Percentiles rank a stretch among this genome's conserved stretches.
phyloP scores from a whole-genome alignment of 1,284 basidiomycete genomes.

The Tetrapyrgos nigripes region DNA sequence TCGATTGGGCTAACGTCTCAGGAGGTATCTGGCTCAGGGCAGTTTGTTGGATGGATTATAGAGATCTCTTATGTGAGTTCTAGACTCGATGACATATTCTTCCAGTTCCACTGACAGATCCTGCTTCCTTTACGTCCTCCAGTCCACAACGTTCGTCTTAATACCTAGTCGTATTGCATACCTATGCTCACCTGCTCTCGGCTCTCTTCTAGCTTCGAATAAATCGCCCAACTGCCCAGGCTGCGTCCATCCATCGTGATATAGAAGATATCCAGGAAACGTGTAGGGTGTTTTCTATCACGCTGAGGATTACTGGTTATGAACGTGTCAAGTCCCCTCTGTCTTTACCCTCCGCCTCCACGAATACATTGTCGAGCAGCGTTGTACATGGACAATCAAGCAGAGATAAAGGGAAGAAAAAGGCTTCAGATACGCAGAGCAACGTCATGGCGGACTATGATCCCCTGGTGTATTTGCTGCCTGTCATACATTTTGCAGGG shows the following conservation, averaged over 20 bases:
- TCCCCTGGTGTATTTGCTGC: constrained; percentile 42
- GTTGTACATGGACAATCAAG: neutral
- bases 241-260: constrained; percentile 26
- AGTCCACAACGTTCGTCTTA: neutral
- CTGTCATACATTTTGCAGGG: constrained; percentile 58
- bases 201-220: too few relatives aligned
- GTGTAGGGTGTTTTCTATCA: constrained; percentile 59
- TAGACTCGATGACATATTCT: neutral
- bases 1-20: constrained; percentile 63
- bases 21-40: constrained; percentile 62
- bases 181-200: neutral
- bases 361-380: neutral
- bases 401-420: constrained; percentile 17
- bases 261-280: constrained; percentile 47
- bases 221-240: constrained; percentile 24
- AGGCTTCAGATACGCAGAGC: neutral
- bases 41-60: constrained; percentile 66
- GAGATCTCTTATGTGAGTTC: constrained; percentile 53
- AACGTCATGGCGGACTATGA: constrained; percentile 14
- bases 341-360: constrained; percentile 1
- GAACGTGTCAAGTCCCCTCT: constrained; percentile 41
- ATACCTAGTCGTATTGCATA: too few relatives aligned
- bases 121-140: neutral
- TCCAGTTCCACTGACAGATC: neutral
- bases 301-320: constrained; percentile 51